Conservation (phyloP, 2,329 filamentous ascomycete species). For the Macrophomina phaseolina region DNA sequence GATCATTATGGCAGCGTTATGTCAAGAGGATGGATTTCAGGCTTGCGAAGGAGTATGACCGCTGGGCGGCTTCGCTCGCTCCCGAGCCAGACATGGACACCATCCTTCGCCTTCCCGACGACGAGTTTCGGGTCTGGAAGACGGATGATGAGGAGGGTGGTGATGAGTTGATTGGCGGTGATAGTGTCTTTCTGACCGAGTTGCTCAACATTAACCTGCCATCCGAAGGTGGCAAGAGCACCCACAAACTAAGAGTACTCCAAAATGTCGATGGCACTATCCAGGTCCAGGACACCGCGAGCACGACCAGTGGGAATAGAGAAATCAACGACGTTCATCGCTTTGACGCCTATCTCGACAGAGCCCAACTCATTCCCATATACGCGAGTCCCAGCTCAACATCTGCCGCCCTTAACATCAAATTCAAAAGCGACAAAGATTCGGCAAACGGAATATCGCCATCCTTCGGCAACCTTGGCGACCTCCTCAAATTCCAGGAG, state of each 20-base stretch:
- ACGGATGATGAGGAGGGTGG: neutral
- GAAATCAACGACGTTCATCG: slow-evolving; percentile 20
- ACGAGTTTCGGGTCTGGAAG: slow-evolving; percentile 10
- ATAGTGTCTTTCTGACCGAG: slow-evolving; percentile 16
- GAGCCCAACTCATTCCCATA: slow-evolving; percentile 7
- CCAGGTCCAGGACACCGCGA: slow-evolving; percentile 9
- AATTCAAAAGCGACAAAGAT: slow-evolving; percentile 18
- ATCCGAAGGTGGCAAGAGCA: neutral
- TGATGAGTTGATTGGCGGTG: neutral
- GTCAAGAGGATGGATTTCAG: slow-evolving; percentile 8
- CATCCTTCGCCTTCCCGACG: slow-evolving; percentile 2
- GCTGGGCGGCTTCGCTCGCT: slow-evolving; percentile 1
- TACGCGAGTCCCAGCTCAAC: slow-evolving; percentile 15
- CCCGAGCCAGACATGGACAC: slow-evolving; percentile 15
- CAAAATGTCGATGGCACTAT: slow-evolving; percentile 20
- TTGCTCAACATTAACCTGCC: slow-evolving; percentile 8
- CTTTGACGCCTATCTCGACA: slow-evolving; percentile 14
- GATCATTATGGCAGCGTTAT: slow-evolving; percentile 17
- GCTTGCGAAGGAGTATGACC: neutral
- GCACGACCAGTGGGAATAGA: slow-evolving; percentile 4
- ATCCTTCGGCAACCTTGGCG: slow-evolving; percentile 26
- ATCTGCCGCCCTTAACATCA: neutral
- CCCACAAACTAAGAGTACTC: slow-evolving; percentile 17
- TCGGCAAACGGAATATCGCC: slow-evolving; percentile 27
- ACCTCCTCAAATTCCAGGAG: slow-evolving; percentile 23